Conservation (phyloP, 257 asterid genomes). For the Handroanthus guayacan region DNA sequence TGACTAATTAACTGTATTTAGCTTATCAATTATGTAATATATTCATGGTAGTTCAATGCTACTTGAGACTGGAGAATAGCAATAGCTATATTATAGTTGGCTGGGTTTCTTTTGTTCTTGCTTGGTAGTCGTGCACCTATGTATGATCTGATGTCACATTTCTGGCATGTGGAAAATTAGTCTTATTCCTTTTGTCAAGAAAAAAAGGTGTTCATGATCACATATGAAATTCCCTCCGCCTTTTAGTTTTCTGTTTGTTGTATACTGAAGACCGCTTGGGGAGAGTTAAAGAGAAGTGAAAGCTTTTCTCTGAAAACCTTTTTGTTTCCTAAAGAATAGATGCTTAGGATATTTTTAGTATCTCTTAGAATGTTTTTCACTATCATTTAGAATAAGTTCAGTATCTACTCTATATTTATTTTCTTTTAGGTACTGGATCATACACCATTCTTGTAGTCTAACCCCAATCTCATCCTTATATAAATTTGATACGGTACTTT, state of each 20-base stretch:
- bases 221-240: not conserved
- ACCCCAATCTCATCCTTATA: too few species aligned
- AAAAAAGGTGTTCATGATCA: not conserved
- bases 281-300: not conserved
- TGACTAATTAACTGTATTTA: not conserved
- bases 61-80: too few species aligned
- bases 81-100: not conserved
- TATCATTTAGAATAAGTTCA: too few species aligned
- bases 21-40: not conserved
- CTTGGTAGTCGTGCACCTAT: not conserved
- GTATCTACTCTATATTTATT: too few species aligned
- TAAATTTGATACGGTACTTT: too few species aligned
- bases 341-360: too few species aligned
- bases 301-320: not conserved
- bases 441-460: too few species aligned
- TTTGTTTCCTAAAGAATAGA: not conserved
- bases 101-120: constrained; percentile 18
- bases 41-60: not conserved
- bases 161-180: not conserved
- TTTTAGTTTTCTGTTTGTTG: not conserved
- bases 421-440: too few species aligned
- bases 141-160: not conserved
- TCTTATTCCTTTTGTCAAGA: not conserved
- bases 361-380: too few species aligned
- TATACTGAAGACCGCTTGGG: not conserved